Conservation (phyloP, 345 rosid species). For the Camelina neglecta region DNA sequence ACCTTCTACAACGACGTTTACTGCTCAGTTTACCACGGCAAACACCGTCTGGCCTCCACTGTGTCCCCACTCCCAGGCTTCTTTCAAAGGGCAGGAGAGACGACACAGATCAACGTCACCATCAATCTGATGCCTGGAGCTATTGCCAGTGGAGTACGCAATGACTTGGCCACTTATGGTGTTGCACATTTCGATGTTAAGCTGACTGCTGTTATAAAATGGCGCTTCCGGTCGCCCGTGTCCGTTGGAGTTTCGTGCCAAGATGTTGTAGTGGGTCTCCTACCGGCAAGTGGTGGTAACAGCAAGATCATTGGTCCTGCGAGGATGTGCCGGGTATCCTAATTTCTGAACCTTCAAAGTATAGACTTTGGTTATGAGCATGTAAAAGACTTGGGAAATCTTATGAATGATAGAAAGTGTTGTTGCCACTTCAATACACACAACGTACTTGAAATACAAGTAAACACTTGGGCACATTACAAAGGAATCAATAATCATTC, state of each 20-base stretch:
- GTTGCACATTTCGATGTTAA: slow-evolving; percentile 17
- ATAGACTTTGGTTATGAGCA: not conserved
- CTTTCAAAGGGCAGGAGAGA: not conserved
- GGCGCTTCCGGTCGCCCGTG: not conserved
- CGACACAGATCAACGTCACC: slow-evolving; percentile 11
- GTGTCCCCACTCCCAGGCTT: not conserved
- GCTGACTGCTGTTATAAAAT: slow-evolving; percentile 11
- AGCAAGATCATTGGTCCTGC: slow-evolving; percentile 23
- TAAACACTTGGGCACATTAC: slow-evolving; percentile 4
- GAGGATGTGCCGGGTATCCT: not conserved
- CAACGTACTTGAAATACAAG: slow-evolving; percentile 22
- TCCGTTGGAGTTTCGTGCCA: slow-evolving; percentile 7
- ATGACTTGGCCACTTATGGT: slow-evolving; percentile 9
- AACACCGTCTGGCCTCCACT: slow-evolving; percentile 26
- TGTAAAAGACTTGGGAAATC: slow-evolving; percentile 21
- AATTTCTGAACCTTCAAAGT: not conserved
- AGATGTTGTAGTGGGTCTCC: slow-evolving; percentile 5
- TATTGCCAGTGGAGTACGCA: not conserved
- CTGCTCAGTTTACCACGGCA: slow-evolving; percentile 18
- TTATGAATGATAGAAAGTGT: slow-evolving; percentile 18
- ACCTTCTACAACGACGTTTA: slow-evolving; percentile 4
- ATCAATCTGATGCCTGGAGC: slow-evolving; percentile 5
- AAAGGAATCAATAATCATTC: slow-evolving; percentile 25
- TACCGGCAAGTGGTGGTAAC: not conserved
- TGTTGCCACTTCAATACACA: slow-evolving; percentile 22